Evolutionary conservation across 805 yeast species (phyloP), one percentile per base, ranked within the genome.

Genomic region (Lipomyces mesembrius): DNA sequence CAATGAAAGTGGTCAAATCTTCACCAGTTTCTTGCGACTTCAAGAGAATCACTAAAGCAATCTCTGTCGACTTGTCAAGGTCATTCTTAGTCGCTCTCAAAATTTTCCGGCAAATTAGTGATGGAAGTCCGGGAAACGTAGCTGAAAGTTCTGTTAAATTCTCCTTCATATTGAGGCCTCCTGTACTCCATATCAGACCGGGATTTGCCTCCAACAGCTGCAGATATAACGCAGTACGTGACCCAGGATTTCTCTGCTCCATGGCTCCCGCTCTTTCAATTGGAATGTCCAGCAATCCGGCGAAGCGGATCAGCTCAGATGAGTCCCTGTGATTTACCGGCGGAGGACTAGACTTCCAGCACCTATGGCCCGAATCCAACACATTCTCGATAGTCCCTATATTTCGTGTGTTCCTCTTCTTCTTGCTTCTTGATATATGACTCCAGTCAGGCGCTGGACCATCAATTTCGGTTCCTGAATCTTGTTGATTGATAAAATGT

Each of bases 1-100:
- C 9, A 17, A n/a, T 43, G 8, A 43, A 43, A 17, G 9, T 17
- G 20, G 49, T 56, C 61, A 49, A 27, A 29, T 54, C 57, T 34
- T 54, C 57, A 34, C 57, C 57, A 17, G 27, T 17, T n/a, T 54
- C 37, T n/a, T 34, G 35, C 20, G 57, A 54, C 37, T 54, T 54
- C 37, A 29, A 17, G 7, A 60, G 54, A 20, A 64, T 22, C 8
- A 60, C 3, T 2, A 64, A 27, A 12, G 67, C 35, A 27, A 60
- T 20, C n/a, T 56, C 59, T 1, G 61, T 60, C 9, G 67, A 63
- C 34, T 57, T 57, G 51, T 64, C 64, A 12, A 53, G 17, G 20
- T 64, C 43, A 17, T 64, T 60, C 8, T 46, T 39, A 3, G 63
- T 55, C 12, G 37, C 49, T 12, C 20, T 17, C 17, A 63, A 14